phyloP scores from a whole-genome alignment of 257 asterid genomes.

The Nicotiana sylvestris region DNA sequence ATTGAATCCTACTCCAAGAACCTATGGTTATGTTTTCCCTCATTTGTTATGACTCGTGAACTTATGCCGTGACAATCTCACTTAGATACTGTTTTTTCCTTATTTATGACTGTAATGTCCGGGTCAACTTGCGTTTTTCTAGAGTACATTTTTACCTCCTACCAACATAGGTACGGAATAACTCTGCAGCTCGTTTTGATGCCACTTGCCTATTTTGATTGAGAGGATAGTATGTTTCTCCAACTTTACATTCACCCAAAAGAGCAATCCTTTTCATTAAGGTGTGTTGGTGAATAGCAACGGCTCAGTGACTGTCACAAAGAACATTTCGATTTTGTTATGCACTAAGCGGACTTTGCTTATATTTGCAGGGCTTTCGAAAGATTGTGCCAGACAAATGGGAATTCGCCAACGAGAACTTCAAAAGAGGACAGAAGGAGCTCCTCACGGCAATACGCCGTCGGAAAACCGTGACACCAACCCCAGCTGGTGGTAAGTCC shows the following conservation, averaged over 20 bases:
- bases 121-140: too few relatives aligned
- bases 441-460: conserved; percentile 67
- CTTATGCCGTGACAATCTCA: neutral
- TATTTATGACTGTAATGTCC: too few relatives aligned
- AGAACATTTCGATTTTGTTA: neutral
- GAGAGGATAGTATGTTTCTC: neutral
- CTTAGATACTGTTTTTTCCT: too few relatives aligned
- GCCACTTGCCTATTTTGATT: neutral
- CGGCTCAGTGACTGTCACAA: neutral
- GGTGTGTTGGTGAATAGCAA: neutral
- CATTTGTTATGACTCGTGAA: neutral
- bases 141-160: too few relatives aligned
- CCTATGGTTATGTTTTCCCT: neutral
- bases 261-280: neutral
- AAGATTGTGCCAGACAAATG: conserved; percentile 81
- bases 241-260: neutral
- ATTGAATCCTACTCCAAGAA: neutral
- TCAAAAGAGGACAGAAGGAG: conserved; percentile 60
- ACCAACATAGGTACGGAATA: too few relatives aligned
- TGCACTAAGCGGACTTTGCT: neutral
- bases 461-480: conserved; percentile 38
- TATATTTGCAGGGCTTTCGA: conserved; percentile 57
- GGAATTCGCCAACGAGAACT: conserved; percentile 86
- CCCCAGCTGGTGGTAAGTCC: conserved; percentile 21
- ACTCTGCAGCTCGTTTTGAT: neutral